Evolutionary conservation across 2,329 filamentous ascomycete genomes (phyloP), one percentile per base, ranked within the genome.

Genomic region (Emmonsia crescens): DNA sequence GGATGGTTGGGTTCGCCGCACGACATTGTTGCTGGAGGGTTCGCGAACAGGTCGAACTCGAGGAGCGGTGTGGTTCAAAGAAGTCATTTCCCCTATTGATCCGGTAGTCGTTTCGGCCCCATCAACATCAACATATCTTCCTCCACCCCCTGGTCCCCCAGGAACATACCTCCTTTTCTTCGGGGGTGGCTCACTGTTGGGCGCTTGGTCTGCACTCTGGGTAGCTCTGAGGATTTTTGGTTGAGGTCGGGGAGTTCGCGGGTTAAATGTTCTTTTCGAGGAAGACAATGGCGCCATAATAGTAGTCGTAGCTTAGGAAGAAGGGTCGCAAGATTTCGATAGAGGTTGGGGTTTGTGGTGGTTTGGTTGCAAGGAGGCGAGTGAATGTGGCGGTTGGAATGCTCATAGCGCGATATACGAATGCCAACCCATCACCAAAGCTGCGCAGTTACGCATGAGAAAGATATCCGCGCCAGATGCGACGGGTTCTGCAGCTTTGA

Each of bases 111-210:
- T 83, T 65, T 88, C 84, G 63, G 82, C 78, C 59, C 83, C 83
- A 62, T 90, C 84, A 61, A 87, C 81, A 67, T 95, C 89, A 42
- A 94, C 80, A 73, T 91, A 96, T 71, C 91, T 82, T 24, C 91
- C 91, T 62, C 91, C 91, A 54, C 91, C 91, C 46, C 90, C 91
- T 62, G 90, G 88, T 2, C 91, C 91, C 56, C 91, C 91, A 40
- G 93, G 90, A 56, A 95, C 83, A 77, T 96, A 96, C 75, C 85
- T 83, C 67, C 86, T 82, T 71, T 83, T 84, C 76, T 91, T 91
- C 0, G 80, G 80, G 14, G 87, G 85, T 31, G 86, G 86, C 66
- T 88, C 86, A 56, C 75, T 74, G 54, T 67, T 71, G 57, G 68
- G 55, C 49, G 68, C 66, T 51, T 66, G 67, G 33, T 73, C 69